Percentiles rank a stretch among this genome's conserved stretches.
phyloP scores from a whole-genome alignment of 2,329 filamentous ascomycete genomes.

The Mariannaea sp. region DNA sequence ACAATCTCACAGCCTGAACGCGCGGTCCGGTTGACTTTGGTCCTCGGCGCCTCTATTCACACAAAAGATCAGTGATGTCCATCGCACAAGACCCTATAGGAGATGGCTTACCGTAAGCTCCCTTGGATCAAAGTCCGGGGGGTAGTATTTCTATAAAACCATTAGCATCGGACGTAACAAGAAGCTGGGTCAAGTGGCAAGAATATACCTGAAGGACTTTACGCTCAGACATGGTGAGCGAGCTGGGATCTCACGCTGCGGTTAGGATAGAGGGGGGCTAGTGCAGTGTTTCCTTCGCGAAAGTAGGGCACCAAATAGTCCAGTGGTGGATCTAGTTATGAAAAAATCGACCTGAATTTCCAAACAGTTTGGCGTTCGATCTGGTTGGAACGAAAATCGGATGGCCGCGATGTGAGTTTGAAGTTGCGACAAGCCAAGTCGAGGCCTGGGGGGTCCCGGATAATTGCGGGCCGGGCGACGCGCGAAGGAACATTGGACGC shows the following conservation, averaged over 20 bases:
- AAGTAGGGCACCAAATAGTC: too few species aligned
- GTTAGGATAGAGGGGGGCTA: not conserved
- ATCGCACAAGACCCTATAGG: not conserved
- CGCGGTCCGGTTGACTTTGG: constrained; percentile 77
- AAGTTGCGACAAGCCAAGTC: not conserved
- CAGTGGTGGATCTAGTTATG: too few species aligned
- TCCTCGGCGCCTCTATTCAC: constrained; percentile 59
- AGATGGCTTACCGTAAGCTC: constrained; percentile 58
- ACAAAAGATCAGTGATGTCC: not conserved
- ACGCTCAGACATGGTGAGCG: constrained; percentile 75
- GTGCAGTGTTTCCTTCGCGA: not conserved
- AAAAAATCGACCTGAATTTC: not conserved
- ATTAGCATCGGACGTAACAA: not conserved
- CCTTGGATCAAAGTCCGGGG: constrained; percentile 87
- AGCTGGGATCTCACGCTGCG: not conserved
- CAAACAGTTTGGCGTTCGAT: not conserved
- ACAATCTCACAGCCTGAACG: constrained; percentile 80
- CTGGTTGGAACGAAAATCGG: not conserved
- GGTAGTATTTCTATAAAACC: constrained; percentile 58
- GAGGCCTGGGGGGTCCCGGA: not conserved
- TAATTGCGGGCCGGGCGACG: constrained; percentile 3
- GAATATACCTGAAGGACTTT: constrained; percentile 66
- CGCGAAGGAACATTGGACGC: too few species aligned
- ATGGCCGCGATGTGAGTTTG: not conserved
- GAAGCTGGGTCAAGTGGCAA: not conserved